Evolutionary conservation across 192 early-diverging fungal species (phyloP), one percentile per base, ranked within the genome.

Genomic region (Chytriomyces sp.): DNA sequence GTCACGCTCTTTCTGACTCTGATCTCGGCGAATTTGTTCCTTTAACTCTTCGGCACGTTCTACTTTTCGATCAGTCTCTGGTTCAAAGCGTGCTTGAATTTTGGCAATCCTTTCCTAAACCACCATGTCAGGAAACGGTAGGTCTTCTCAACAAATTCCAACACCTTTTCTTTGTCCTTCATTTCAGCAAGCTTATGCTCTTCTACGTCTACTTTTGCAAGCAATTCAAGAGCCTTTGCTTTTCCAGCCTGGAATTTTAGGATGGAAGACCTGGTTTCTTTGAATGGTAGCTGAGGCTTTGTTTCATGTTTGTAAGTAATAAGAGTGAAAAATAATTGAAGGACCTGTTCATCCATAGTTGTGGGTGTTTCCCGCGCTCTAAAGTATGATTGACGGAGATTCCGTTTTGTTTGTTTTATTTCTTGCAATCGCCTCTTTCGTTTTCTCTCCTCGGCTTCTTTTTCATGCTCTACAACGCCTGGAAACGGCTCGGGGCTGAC

Each of bases 401-500:
- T n/a, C n/a, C 37, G n/a, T 26, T 34, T 19, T 10, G 36, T 25
- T 40, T 56, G 34, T 28, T 38, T 6, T 0, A 37, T 17, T 37
- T 55, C n/a, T 31, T 68, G 33, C 28, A 14, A 0, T n/a, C 39
- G 30, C 14, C 66, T 49, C n/a, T 68, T 37, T 10, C 33, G 39
- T 38, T 64, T 68, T 31, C 39, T 53, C 38, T 68, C 32, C 36
- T 36, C 25, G 12, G 66, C 66, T 25, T 56, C 36, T 12, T 36
- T 14, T 56, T 54, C 39, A 54, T 73, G 72, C 25, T 55, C 49
- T 64, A 64, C 59, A 36, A 73, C 17, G 26, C 72, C 72, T 52
- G 28, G 30, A 37, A 73, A 73, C 6, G 72, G 72, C 22, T 64
- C 52, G 5, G 52, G 5, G 8, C 72, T 73, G 49, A 17, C 28